Percentiles rank a stretch among this genome's conserved stretches.
Evolutionary conservation across 345 rosid genomes (phyloP).

Genomic region (Sonneratia alba): DNA sequence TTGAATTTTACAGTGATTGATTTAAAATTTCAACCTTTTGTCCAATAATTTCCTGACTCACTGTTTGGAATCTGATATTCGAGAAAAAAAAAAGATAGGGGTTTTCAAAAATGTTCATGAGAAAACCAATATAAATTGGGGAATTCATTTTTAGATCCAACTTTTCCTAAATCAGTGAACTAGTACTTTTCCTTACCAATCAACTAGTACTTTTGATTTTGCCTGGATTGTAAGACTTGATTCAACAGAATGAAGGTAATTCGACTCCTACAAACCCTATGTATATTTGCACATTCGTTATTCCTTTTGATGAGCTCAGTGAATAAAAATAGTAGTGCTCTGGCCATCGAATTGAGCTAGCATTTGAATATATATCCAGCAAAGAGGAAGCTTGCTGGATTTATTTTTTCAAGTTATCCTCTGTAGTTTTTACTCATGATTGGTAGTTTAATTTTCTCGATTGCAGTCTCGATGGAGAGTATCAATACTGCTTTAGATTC

Average conservation of each 20-base stretch:
- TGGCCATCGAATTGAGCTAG: background rate
- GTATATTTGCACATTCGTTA: background rate
- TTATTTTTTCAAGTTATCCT: no score
- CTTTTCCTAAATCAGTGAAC: no score
- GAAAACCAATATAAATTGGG: background rate
- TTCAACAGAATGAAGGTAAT: background rate
- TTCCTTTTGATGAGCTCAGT: background rate
- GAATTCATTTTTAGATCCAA: background rate
- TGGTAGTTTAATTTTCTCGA: no score
- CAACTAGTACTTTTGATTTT: background rate
- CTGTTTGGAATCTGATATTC: background rate
- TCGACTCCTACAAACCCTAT: background rate
- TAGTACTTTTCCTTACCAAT: no score
- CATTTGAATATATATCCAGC: background rate
- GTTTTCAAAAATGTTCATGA: background rate
- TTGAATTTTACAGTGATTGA: background rate
- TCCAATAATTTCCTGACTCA: background rate
- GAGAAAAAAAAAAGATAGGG: background rate
- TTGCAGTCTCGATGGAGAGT: no score
- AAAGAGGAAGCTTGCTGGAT: no score
- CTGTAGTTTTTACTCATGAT: background rate
- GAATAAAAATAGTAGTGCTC: background rate
- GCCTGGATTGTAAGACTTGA: background rate
- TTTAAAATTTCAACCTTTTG: background rate
- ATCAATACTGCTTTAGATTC: background rate